Base-by-base conservation (phyloP, 106 monocot genomes). In the Triglochin maritima region DNA sequence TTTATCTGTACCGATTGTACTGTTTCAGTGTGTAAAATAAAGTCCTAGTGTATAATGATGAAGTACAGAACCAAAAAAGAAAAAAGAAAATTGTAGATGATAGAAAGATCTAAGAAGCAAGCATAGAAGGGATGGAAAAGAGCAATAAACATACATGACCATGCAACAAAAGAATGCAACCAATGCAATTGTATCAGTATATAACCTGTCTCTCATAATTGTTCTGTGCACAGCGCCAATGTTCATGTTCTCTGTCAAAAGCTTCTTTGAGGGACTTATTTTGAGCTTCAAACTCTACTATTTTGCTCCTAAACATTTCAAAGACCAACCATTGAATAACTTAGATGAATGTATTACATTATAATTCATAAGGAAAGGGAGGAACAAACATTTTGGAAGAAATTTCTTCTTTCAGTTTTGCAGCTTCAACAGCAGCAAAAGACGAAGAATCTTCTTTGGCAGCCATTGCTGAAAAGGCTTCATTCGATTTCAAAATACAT, bases 161-260 rank as follows among this genome's bases (percentile, higher is more conserved):
- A 29, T 29, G 29, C 29, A 29, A 29, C 29, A 29, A 29, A 29
- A 29, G 29, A 29, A 29, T 29, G 29, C 29, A 29, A 29, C 29
- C 29, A 29, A 29, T 29, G 29, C 29, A 29, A 29, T 29, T 1
- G 29, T 29, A 29, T 29, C 29, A 29, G 29, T 29, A 29, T 29
- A 29, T 29, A 63, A 98, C 98, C 92, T 98, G 98, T 86, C 98
- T 92, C 62, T 98, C 88, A 79, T 92, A 98, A 67, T 98, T 98
- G 54, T 88, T 81, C 29, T 98, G 91, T 10, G 98, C 78, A 74
- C 57, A 84, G 64, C 86, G 83, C 98, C 98, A 98, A 5, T 84
- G 88, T 53, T 76, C 86, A 57, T 84, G 86, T 67, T 98, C 92
- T 47, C 57, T 76, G 55, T 88, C 91, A 66, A 86, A 56, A 71